Conservation (phyloP, 164 flowering plant genomes). For the Houttuynia cordata region DNA sequence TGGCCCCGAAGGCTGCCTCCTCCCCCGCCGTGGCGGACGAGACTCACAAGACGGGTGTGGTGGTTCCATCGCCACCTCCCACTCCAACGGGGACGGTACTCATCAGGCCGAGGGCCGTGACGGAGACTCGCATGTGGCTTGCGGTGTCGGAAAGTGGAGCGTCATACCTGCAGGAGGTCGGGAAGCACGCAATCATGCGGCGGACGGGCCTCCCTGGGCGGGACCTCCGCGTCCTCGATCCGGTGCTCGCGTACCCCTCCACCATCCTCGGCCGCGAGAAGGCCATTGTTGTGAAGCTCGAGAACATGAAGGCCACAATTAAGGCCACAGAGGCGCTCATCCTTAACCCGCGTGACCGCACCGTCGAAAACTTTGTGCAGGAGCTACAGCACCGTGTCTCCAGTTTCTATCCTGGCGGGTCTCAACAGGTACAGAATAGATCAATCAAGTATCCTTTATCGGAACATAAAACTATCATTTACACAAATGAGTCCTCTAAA, state of each 20-base stretch:
- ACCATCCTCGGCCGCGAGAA: slow-evolving; percentile 27
- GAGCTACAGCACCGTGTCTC: slow-evolving; percentile 26
- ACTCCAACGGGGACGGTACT: background rate
- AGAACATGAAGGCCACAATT: slow-evolving; percentile 32
- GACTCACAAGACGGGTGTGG: too few relatives aligned
- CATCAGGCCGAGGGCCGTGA: slow-evolving; percentile 8
- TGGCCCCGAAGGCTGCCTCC: background rate
- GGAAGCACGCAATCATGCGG: slow-evolving; percentile 27
- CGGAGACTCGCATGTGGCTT: slow-evolving; percentile 25
- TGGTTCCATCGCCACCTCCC: background rate
- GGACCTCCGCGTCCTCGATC: slow-evolving; percentile 29
- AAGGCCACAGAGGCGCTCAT: slow-evolving; percentile 29
- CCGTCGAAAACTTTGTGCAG: slow-evolving; percentile 21
- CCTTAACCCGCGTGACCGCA: slow-evolving; percentile 22
- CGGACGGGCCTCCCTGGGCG: slow-evolving; percentile 25
- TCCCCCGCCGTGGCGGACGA: too few relatives aligned
- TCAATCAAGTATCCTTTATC: too few relatives aligned
- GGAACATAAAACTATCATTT: too few relatives aligned
- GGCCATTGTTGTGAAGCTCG: slow-evolving; percentile 30
- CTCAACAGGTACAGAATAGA: slow-evolving; percentile 5
- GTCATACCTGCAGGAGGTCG: slow-evolving; percentile 23
- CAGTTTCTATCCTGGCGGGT: background rate
- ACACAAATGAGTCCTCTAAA: too few relatives aligned
- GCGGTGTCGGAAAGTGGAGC: slow-evolving; percentile 22
- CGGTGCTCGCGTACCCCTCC: slow-evolving; percentile 26